Evolutionary conservation across 345 rosid genomes (phyloP).

Genomic region (Eucalyptus lansdowneana): DNA sequence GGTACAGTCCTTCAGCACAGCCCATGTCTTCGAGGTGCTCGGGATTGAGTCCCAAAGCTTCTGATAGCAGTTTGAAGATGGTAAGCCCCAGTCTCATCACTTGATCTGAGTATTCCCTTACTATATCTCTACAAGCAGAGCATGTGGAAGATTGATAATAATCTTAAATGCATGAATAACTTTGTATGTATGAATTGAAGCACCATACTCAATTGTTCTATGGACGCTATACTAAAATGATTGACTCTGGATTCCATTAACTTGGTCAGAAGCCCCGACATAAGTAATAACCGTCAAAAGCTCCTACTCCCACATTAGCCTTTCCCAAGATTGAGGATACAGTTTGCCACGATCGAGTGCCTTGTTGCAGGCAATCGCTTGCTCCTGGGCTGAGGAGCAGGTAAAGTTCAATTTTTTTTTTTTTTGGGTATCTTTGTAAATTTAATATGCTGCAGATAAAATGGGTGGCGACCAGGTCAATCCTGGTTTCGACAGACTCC

Average conservation of each 20-base stretch:
- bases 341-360: not conserved
- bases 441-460: not conserved
- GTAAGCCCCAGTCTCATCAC: conserved; percentile 9
- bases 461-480: not conserved
- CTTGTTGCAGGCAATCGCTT: not conserved
- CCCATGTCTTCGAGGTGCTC: conserved; percentile 4
- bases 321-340: not conserved
- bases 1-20: not conserved
- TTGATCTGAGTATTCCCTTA: conserved; percentile 15
- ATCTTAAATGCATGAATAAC: not conserved
- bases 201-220: not conserved
- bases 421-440: not conserved
- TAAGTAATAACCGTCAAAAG: not conserved
- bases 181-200: not conserved
- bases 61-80: conserved; percentile 3
- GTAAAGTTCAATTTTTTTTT: not conserved
- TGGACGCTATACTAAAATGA: not conserved
- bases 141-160: not conserved
- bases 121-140: conserved; percentile 10
- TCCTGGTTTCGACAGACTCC: not conserved
- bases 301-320: not conserved
- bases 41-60: conserved; percentile 2
- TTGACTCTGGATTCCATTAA: not conserved
- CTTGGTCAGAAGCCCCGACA: not conserved
- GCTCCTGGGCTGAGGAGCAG: not conserved